Conservation (phyloP, 75 land plant species). For the Picea glauca region DNA sequence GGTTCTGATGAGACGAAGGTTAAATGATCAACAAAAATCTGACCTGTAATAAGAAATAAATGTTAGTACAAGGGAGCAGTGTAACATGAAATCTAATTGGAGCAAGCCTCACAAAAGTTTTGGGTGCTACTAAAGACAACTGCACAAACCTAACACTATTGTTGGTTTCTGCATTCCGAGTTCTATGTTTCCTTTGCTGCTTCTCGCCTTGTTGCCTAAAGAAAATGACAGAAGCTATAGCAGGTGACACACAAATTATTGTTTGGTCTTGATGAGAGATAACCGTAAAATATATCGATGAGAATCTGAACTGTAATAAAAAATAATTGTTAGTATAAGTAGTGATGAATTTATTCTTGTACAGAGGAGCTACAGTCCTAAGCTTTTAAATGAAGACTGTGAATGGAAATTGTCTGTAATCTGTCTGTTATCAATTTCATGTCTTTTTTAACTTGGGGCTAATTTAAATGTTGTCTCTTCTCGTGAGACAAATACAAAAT, state of each 20-base stretch:
- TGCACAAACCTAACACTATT: slow-evolving; percentile 66
- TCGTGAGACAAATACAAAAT: too few relatives aligned
- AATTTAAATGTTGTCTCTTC: background rate
- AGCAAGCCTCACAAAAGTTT: slow-evolving; percentile 75
- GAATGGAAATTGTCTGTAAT: background rate
- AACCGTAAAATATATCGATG: background rate
- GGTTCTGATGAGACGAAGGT: background rate
- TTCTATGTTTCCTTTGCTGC: slow-evolving; percentile 85
- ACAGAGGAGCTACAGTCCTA: background rate
- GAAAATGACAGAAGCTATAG: slow-evolving; percentile 38
- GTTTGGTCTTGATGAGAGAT: slow-evolving; percentile 7
- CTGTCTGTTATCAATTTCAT: background rate
- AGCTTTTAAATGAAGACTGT: background rate
- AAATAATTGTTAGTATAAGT: background rate
- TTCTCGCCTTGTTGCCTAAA: slow-evolving; percentile 74
- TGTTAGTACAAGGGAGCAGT: slow-evolving; percentile 45
- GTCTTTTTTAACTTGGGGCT: background rate
- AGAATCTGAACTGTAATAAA: background rate
- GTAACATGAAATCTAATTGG: slow-evolving; percentile 89
- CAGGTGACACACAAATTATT: slow-evolving; percentile 29
- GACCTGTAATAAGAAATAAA: background rate
- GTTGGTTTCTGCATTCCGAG: slow-evolving; percentile 81
- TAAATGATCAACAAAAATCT: background rate
- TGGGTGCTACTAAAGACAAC: slow-evolving; percentile 79
- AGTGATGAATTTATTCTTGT: background rate